Evolutionary conservation across 179 eudicot genomes (phyloP), one percentile per base, ranked within the genome.

Genomic region (Actinidia arguta): DNA sequence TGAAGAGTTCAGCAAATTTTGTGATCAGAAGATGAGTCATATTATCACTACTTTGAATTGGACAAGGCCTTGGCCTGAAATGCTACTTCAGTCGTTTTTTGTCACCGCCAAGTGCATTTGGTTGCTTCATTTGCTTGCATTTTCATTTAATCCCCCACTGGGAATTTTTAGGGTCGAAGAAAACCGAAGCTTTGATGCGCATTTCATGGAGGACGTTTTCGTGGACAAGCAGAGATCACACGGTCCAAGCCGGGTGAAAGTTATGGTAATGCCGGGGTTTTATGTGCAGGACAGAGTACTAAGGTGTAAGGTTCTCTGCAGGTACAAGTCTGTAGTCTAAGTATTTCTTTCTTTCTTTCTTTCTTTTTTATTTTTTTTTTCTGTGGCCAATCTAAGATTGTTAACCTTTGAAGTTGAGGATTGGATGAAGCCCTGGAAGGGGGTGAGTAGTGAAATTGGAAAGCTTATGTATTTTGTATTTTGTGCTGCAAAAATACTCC

Each of bases 211-310:
- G 86, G 99, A 97, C 83, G 75, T 97, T 42, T 86, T 93, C 6
- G 76, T 54, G 54, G 98, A 95, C 59, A 92, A 87, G 88, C 93
- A 87, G 84, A 93, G 86, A 87, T 64, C 82, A 13, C 88, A 86
- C 52, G 90, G 90, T 66, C 82, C 88, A 8, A 88, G 91, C 76
- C 73, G 90, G 76, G 99, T 97, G 31, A 97, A 95, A 92, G 76
- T 93, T 17, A 93, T 97, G 99, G 97, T 94, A 22, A 91, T 94
- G 98, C 99, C 99, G 1, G 99, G 99, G 59, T 97, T 95, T 88
- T 95, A 97, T 88, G 97, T 97, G 44, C 92, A 89, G 80, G 99
- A 94, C 69, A 90, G 87, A 76, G 90, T 97, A 24, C 87, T 95
- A 51, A 95, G 92, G 81, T 97, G 99, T 85, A 95, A 94, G 92